phyloP scores from a whole-genome alignment of 2,329 filamentous ascomycete genomes.

The Tolypocladium capitatum region DNA sequence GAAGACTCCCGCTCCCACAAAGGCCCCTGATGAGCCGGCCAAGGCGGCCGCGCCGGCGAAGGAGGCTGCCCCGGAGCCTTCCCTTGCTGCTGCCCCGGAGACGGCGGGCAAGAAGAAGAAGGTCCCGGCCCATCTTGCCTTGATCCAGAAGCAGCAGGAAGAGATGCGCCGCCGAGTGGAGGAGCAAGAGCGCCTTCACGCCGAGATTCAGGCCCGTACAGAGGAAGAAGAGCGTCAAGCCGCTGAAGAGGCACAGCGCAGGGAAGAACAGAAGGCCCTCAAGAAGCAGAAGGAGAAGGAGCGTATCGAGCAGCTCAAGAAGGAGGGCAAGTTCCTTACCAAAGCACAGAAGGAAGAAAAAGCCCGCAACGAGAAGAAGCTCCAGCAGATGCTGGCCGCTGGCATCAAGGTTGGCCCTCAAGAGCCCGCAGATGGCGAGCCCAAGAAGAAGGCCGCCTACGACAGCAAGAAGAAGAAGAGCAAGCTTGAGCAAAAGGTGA shows the following conservation, averaged over 20 bases:
- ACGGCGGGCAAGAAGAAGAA: slow-evolving; percentile 75
- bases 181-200: slow-evolving; percentile 45
- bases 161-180: slow-evolving; percentile 54
- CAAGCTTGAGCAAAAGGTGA: slow-evolving; percentile 39
- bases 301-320: slow-evolving; percentile 75
- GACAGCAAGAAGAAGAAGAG: slow-evolving; percentile 72
- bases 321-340: slow-evolving; percentile 74
- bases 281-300: slow-evolving; percentile 84
- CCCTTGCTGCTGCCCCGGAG: slow-evolving; percentile 23
- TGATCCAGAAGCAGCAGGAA: slow-evolving; percentile 74
- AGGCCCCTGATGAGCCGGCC: slow-evolving; percentile 13
- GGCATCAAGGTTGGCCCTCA: slow-evolving; percentile 58
- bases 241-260: slow-evolving; percentile 55
- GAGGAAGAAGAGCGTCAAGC: slow-evolving; percentile 52
- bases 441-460: slow-evolving; percentile 66
- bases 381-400: slow-evolving; percentile 75
- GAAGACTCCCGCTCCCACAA: slow-evolving; percentile 38
- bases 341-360: slow-evolving; percentile 78
- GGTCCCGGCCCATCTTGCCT: slow-evolving; percentile 57
- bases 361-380: slow-evolving; percentile 61
- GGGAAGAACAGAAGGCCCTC: slow-evolving; percentile 58
- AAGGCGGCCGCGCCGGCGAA: slow-evolving; percentile 21
- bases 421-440: slow-evolving; percentile 37
- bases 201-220: slow-evolving; percentile 50
- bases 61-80: slow-evolving; percentile 37